A percentile compares a stretch with the other conserved stretches of the same genome.
Conservation (phyloP, 441 rosid genomes). For the Gossypium trilobum region DNA sequence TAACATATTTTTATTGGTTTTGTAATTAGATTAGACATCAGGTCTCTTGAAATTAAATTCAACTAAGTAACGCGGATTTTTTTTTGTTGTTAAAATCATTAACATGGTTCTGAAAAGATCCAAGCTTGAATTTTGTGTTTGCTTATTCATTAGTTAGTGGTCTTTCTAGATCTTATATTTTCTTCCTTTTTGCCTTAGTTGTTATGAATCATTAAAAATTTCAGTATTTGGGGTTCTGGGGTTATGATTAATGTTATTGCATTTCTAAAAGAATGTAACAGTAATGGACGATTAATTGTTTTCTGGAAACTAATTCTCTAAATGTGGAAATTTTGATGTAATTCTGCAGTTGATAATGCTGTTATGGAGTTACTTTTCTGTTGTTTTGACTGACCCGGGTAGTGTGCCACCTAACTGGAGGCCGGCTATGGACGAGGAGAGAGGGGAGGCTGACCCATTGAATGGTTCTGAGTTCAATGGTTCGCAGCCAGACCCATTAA, state of each 20-base stretch:
- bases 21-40: not conserved
- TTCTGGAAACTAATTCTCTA: constrained; percentile 12
- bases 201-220: not conserved
- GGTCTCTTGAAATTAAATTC: not conserved
- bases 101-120: not conserved
- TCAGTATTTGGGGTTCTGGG: not conserved
- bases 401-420: constrained; percentile 77
- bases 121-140: not conserved
- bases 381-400: constrained; percentile 78
- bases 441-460: constrained; percentile 58
- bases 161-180: constrained; percentile 9
- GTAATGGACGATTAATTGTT: not conserved
- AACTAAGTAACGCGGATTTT: not conserved
- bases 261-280: not conserved
- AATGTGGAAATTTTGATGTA: constrained; percentile 13
- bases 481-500: constrained; percentile 39
- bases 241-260: not conserved
- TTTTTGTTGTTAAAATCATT: not conserved
- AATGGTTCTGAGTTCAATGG: constrained; percentile 44
- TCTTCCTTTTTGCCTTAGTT: not conserved
- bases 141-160: not conserved
- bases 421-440: constrained; percentile 54
- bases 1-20: not conserved
- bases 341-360: constrained; percentile 63
- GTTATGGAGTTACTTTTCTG: constrained; percentile 79